Conservation (phyloP, 2,329 filamentous ascomycete species). For the Fusarium marasasianum region DNA sequence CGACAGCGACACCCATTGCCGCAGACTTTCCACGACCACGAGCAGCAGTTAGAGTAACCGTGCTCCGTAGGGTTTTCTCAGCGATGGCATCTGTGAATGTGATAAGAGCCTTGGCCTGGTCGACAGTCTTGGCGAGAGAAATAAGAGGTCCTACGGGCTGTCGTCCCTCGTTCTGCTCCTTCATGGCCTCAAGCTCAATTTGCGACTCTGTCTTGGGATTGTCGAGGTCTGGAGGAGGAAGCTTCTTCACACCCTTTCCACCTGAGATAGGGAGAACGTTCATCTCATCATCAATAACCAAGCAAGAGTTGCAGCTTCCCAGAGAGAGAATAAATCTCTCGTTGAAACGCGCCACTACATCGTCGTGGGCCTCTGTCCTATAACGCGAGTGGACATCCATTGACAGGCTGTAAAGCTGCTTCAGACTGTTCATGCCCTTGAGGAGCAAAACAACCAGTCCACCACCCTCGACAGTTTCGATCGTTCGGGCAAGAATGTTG, state of each 20-base stretch:
- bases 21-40: conserved; percentile 97
- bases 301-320: conserved; percentile 91
- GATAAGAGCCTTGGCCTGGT: conserved; percentile 95
- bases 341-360: conserved; percentile 96
- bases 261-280: conserved; percentile 98
- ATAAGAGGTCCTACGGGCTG: conserved; percentile 88
- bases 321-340: conserved; percentile 96
- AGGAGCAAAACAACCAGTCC: conserved; percentile 89
- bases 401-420: conserved; percentile 94
- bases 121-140: conserved; percentile 86
- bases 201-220: conserved; percentile 76
- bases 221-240: conserved; percentile 80
- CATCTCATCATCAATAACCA: conserved; percentile 97
- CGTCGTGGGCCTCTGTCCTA: conserved; percentile 92
- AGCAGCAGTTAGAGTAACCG: conserved; percentile 90
- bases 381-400: conserved; percentile 99
- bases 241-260: conserved; percentile 84
- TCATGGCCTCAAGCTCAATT: conserved; percentile 84
- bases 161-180: conserved; percentile 85
- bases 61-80: conserved; percentile 94
- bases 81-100: conserved; percentile 97
- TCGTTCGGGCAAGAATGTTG: conserved; percentile 92
- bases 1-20: conserved; percentile 91
- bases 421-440: conserved; percentile 96
- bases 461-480: conserved; percentile 97